Evolutionary conservation across 2,329 filamentous ascomycete genomes (phyloP).

Genomic region (Alternaria conjuncta): DNA sequence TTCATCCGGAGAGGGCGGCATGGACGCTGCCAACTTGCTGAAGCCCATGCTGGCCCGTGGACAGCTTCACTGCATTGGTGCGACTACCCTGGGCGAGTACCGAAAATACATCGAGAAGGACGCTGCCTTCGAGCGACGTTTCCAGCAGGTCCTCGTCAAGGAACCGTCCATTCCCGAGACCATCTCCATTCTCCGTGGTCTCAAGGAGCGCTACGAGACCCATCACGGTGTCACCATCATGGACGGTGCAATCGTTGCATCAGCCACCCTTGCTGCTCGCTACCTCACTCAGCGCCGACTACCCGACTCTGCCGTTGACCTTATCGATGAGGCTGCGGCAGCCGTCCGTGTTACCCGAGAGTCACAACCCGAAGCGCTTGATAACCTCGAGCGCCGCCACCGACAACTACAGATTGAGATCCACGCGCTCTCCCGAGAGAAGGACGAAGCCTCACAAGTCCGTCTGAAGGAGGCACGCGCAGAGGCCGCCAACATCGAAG

Average conservation of each 20-base stretch:
- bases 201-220: slow-evolving; percentile 98
- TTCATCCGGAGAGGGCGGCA: slow-evolving; percentile 91
- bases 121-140: slow-evolving; percentile 94
- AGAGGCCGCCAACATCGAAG: slow-evolving; percentile 91
- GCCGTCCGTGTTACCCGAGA: slow-evolving; percentile 96
- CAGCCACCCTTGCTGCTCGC: slow-evolving; percentile 88
- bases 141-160: slow-evolving; percentile 97
- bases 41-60: slow-evolving; percentile 98
- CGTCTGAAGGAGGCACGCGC: slow-evolving; percentile 83
- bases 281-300: slow-evolving; percentile 91
- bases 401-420: slow-evolving; percentile 97
- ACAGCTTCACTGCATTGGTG: slow-evolving; percentile 96
- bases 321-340: slow-evolving; percentile 94
- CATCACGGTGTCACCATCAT: slow-evolving; percentile 98
- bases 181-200: slow-evolving; percentile 94
- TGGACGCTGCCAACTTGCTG: slow-evolving; percentile 97
- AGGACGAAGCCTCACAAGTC: slow-evolving; percentile 87
- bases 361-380: slow-evolving; percentile 93
- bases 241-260: slow-evolving; percentile 88
- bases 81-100: slow-evolving; percentile 93
- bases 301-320: slow-evolving; percentile 94
- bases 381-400: slow-evolving; percentile 88
- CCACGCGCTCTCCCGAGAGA: slow-evolving; percentile 89
- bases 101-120: slow-evolving; percentile 99
- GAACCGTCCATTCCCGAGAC: slow-evolving; percentile 89